Conservation (phyloP, 257 asterid species). For the Cordia subcordata region DNA sequence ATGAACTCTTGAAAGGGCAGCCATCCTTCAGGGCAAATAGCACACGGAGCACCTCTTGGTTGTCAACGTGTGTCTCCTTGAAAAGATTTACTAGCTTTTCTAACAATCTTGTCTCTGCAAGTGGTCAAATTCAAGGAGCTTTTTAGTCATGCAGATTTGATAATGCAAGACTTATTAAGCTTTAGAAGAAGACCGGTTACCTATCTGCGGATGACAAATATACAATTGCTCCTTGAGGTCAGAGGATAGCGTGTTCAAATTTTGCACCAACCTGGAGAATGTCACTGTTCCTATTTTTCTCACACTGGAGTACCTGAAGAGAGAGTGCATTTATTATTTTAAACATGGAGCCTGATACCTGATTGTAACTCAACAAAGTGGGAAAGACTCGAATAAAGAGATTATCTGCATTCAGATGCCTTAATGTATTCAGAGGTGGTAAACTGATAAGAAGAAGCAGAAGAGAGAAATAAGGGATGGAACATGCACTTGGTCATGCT, state of each 20-base stretch:
- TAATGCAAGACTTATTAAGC: not conserved
- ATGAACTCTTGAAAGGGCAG: constrained; percentile 41
- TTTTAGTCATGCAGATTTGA: not conserved
- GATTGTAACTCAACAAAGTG: not conserved
- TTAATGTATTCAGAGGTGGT: not conserved
- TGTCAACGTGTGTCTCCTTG: constrained; percentile 37
- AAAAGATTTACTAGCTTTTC: constrained; percentile 39
- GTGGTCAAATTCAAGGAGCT: constrained; percentile 8
- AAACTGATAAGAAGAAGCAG: not conserved
- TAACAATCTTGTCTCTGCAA: constrained; percentile 43
- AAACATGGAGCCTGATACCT: not conserved
- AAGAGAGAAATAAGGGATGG: constrained; percentile 38
- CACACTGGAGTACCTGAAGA: constrained; percentile 45
- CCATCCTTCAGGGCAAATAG: constrained; percentile 39
- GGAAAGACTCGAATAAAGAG: not conserved
- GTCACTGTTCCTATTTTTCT: constrained; percentile 42
- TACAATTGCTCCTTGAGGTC: constrained; percentile 34
- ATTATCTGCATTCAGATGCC: not conserved
- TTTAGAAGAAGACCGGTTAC: constrained; percentile 19
- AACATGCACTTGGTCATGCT: constrained; percentile 79
- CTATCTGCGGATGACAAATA: constrained; percentile 48
- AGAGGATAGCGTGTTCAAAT: constrained; percentile 34
- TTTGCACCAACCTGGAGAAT: constrained; percentile 41
- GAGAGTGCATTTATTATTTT: constrained; percentile 11
- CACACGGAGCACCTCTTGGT: constrained; percentile 45